phyloP scores from a whole-genome alignment of 345 rosid species.

The Citrus glauca region DNA sequence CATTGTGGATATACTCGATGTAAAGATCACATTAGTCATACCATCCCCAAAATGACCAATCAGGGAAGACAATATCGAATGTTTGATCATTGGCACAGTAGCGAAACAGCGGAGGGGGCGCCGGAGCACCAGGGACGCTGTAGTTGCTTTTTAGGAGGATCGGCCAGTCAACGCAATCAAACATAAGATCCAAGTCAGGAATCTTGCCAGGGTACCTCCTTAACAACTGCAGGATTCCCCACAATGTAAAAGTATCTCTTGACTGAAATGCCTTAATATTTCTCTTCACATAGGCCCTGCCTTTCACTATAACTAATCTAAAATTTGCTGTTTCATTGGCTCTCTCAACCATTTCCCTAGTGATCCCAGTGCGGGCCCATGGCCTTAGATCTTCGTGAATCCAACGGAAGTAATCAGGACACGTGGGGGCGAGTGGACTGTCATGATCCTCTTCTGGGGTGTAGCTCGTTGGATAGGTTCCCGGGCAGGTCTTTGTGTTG shows the following conservation, averaged over 20 bases:
- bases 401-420: constrained; percentile 93
- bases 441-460: constrained; percentile 12
- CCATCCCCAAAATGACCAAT: constrained; percentile 99
- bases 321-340: constrained; percentile 58
- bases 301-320: constrained; percentile 49
- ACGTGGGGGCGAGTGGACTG: constrained; percentile 21
- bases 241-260: constrained; percentile 70
- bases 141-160: constrained; percentile 24
- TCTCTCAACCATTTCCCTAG: constrained; percentile 54
- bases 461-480: constrained; percentile 24
- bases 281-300: constrained; percentile 55
- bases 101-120: constrained; percentile 71
- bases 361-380: constrained; percentile 71
- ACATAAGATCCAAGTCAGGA: constrained; percentile 85
- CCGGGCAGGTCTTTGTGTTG: constrained; percentile 38
- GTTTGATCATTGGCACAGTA: constrained; percentile 60
- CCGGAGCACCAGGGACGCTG: constrained; percentile 34
- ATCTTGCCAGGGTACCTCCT: constrained; percentile 70
- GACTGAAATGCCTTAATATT: constrained; percentile 52
- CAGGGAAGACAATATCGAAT: constrained; percentile 70
- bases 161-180: constrained; percentile 84
- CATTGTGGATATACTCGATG: not conserved
- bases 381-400: constrained; percentile 89
- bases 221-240: constrained; percentile 85
- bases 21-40: constrained; percentile 15